Base-by-base conservation (phyloP, 192 early-diverging fungal genomes). In the Paraglomus occultum region DNA sequence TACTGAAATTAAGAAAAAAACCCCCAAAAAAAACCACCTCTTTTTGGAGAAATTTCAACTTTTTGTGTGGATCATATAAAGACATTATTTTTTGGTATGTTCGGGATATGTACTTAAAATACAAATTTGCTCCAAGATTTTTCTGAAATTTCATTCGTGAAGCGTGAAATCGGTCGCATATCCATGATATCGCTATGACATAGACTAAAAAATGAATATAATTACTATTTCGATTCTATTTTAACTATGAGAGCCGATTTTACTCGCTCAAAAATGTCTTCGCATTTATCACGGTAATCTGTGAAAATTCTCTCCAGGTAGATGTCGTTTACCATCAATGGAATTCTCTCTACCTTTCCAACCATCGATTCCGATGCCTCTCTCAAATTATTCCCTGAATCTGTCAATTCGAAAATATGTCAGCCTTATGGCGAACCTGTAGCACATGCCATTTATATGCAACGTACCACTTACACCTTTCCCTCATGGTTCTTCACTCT, bases 261-360 rank as follows among this genome's bases (percentile, higher is more conserved):
- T 62, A 62, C 59, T 62, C 44, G 47, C 44, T 62, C 59, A 62
- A 62, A 62, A 22, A 62, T 62, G 59, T 62, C 44, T 62, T 46
- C 59, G 43, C 43, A 62, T 62, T 62, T n/a, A 62, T 62, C 59
- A 62, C 59, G 43, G 44, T 62, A 62, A 62, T 62, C 59, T 62
- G 23, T 62, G 38, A 62, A 62, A 62, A 46, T 62, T 61, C 2
- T 46, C 59, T 62, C 59, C 17, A 62, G 43, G 43, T 62, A 11
- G 31, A 64, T 64, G 31, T 64, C 22, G 20, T 51, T 17, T n/a
- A 64, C 14, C 18, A 51, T 47, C 31, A 47, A 47, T 51, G 48
- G 45, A 39, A 40, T 51, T 64, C 63, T 50, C 45, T 64, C 48
- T 51, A 64, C 48, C 49, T 17, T 51, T 65, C 12, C 12, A 62